Conservation (phyloP, 164 flowering plant genomes). For the Litsea cubeba region DNA sequence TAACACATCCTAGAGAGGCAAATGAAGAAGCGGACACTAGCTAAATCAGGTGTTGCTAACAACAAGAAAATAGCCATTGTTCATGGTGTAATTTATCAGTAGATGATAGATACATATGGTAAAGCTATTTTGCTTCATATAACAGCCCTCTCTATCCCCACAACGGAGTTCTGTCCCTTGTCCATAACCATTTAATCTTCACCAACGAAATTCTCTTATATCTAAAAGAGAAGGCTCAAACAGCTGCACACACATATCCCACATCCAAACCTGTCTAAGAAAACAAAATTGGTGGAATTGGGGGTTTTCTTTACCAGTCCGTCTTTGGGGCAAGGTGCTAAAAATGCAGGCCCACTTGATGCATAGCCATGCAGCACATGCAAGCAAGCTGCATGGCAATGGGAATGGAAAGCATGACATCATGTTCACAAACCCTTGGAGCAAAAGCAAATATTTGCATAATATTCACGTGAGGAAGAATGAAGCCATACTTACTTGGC, state of each 20-base stretch:
- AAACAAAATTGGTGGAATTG: background rate
- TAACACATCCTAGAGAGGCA: too few species aligned
- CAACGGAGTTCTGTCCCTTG: too few species aligned
- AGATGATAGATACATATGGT: too few species aligned
- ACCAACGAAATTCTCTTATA: too few species aligned
- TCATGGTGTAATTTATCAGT: too few species aligned
- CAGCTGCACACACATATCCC: background rate
- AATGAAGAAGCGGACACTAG: too few species aligned
- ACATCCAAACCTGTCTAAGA: background rate
- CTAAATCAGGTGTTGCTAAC: too few species aligned
- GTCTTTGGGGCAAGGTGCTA: background rate
- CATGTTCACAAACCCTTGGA: background rate
- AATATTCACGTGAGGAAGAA: background rate
- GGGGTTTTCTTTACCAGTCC: too few species aligned
- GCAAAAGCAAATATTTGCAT: background rate
- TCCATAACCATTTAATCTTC: too few species aligned
- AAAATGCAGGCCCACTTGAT: background rate
- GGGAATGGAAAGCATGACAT: background rate
- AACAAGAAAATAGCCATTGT: too few species aligned
- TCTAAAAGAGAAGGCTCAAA: background rate
- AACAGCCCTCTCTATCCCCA: too few species aligned
- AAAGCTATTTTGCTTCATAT: too few species aligned
- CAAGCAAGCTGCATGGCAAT: background rate
- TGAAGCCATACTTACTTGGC: conserved; percentile 53
- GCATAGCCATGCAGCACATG: background rate